A percentile compares a stretch with the other conserved stretches of the same genome.
These are phyloP conservation scores for Endogone sp. DNA, from an alignment of 192 early-diverging fungal species.

Conservation along the genomic window DNA sequence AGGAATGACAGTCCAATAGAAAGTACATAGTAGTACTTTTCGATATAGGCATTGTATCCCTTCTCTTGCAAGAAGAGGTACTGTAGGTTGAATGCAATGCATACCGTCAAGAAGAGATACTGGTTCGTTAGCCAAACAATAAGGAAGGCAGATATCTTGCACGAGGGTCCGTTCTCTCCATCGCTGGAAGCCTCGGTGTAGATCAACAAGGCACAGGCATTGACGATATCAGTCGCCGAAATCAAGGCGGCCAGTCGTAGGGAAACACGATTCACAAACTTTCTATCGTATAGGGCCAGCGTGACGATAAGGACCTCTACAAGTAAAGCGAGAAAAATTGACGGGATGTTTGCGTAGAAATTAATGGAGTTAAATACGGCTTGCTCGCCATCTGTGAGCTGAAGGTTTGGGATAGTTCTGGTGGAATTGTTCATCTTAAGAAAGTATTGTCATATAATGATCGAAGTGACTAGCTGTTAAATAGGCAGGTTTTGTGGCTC, in stretches of 20 bases:
- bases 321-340: too few species aligned
- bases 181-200: conserved; percentile 1
- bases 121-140: conserved; percentile 11
- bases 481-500: too few species aligned
- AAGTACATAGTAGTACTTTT: too few species aligned
- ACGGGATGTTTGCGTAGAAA: neutral
- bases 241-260: conserved; percentile 7
- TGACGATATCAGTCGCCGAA: conserved; percentile 8
- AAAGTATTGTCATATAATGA: too few species aligned
- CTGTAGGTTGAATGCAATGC: too few species aligned
- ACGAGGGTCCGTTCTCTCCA: too few species aligned
- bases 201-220: conserved; percentile 4
- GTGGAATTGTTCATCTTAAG: too few species aligned
- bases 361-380: neutral
- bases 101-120: conserved; percentile 11
- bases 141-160: conserved; percentile 6
- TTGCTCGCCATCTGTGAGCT: neutral
- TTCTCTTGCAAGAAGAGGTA: too few species aligned
- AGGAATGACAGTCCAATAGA: too few species aligned
- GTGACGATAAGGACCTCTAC: conserved; percentile 2
- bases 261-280: conserved; percentile 9
- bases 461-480: too few species aligned
- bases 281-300: conserved; percentile 4
- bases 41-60: too few species aligned
- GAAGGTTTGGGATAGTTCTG: too few species aligned